These are phyloP conservation scores for Nematodospora anomalae DNA, from an alignment of 1,139 yeast species.

Conservation along the genomic window DNA sequence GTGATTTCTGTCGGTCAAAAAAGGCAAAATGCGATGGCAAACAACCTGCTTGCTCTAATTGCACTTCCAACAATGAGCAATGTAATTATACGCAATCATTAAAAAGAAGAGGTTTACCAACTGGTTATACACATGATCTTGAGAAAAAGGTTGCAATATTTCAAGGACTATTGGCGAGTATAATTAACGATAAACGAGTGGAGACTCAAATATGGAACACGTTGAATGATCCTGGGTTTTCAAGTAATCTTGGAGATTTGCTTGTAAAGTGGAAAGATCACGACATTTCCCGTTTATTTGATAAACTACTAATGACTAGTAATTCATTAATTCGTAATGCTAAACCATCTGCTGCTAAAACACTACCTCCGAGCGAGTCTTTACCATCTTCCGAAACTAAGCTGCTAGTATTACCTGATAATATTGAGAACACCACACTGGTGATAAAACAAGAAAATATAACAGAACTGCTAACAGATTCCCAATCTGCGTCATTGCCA, in stretches of 20 bases:
- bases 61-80: conserved; percentile 15
- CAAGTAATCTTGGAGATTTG: conserved; percentile 10
- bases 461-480: background rate
- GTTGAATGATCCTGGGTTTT: conserved; percentile 7
- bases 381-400: background rate
- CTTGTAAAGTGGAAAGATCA: conserved; percentile 16
- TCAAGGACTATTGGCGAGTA: conserved; percentile 18
- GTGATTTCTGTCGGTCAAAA: conserved; percentile 25
- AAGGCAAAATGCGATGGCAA: conserved; percentile 28
- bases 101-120: conserved; percentile 25
- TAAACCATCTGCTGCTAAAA: conserved; percentile 9
- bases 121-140: conserved; percentile 25
- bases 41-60: conserved; percentile 22
- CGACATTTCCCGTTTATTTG: conserved; percentile 11
- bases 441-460: background rate
- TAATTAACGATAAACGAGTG: conserved; percentile 11
- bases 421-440: background rate
- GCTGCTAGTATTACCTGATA: background rate
- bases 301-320: conserved; percentile 14
- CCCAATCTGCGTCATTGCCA: background rate
- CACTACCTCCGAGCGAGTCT: background rate
- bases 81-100: conserved; percentile 21
- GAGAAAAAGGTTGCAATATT: conserved; percentile 21
- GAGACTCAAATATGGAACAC: conserved; percentile 9
- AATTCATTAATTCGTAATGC: conserved; percentile 14